These are phyloP conservation scores for Albatrellus sp. DNA, from an alignment of 1,284 basidiomycete genomes.

Conservation along the genomic window DNA sequence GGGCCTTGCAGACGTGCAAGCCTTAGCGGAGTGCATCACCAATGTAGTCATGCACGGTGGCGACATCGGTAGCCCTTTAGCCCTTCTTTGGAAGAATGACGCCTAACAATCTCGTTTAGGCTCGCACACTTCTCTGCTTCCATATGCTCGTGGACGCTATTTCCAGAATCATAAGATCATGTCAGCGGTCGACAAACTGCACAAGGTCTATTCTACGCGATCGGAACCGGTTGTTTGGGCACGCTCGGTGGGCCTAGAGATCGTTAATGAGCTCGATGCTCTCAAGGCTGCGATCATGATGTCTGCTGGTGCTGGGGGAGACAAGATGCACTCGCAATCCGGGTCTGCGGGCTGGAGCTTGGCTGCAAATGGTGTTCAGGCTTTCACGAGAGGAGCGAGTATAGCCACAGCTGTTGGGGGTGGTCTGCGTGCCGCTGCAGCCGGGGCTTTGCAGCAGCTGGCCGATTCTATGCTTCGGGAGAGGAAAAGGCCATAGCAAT, in stretches of 20 bases:
- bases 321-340: constrained; percentile 4
- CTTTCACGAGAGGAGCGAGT: constrained; percentile 7
- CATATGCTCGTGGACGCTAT: constrained; percentile 75
- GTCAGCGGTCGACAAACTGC: constrained; percentile 76
- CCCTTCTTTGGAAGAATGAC: neutral
- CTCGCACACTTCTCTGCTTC: constrained; percentile 63
- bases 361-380: constrained; percentile 18
- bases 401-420: constrained; percentile 5
- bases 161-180: constrained; percentile 78
- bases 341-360: constrained; percentile 14
- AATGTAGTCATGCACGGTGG: constrained; percentile 47
- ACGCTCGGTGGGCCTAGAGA: constrained; percentile 78
- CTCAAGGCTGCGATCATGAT: constrained; percentile 79
- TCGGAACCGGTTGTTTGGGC: constrained; percentile 70
- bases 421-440: constrained; percentile 7
- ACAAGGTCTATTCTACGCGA: constrained; percentile 70
- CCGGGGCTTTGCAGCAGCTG: constrained; percentile 8
- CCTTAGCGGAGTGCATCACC: constrained; percentile 53
- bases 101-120: constrained; percentile 28
- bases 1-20: constrained; percentile 78
- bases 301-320: constrained; percentile 48
- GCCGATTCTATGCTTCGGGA: neutral
- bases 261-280: constrained; percentile 78
- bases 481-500: too few relatives aligned
- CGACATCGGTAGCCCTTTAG: constrained; percentile 57